These are phyloP conservation scores for Wickerhamomyces rabaulensis DNA, from an alignment of 805 yeast genomes.

Conservation along the genomic window DNA sequence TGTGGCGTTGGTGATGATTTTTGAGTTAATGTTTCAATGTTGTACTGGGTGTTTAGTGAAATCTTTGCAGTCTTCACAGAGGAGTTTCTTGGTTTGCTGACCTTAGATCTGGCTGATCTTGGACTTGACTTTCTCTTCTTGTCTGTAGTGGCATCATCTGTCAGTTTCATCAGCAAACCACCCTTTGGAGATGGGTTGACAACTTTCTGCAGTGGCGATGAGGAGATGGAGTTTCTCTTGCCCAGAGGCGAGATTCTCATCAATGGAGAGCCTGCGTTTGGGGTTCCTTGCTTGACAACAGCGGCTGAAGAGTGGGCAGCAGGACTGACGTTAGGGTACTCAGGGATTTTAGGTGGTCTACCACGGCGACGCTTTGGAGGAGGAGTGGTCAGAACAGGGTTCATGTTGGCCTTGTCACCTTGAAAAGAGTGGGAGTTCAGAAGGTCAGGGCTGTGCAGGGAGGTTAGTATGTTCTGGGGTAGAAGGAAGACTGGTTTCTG, in stretches of 20 bases:
- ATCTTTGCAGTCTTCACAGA: constrained; percentile 3
- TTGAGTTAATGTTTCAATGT: constrained; percentile 16
- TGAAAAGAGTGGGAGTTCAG: background rate
- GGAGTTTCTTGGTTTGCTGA: background rate
- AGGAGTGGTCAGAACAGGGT: constrained; percentile 9
- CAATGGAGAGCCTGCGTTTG: constrained; percentile 22
- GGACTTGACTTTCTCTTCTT: constrained; percentile 1
- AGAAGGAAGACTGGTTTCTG: background rate
- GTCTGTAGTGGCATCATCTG: constrained; percentile 1
- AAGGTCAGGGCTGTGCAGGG: background rate
- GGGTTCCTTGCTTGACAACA: constrained; percentile 24
- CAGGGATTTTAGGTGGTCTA: constrained; percentile 20
- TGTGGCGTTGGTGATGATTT: background rate
- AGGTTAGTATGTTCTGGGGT: background rate
- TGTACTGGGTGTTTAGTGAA: constrained; percentile 16
- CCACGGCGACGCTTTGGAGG: constrained; percentile 26
- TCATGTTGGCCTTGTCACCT: background rate
- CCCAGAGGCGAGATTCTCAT: constrained; percentile 24
- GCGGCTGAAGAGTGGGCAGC: constrained; percentile 25
- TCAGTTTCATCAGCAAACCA: constrained; percentile 18
- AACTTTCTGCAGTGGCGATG: constrained; percentile 15
- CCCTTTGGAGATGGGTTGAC: constrained; percentile 24
- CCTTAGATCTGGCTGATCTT: background rate
- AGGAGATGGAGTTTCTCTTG: background rate
- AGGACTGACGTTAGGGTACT: constrained; percentile 9